phyloP scores from a whole-genome alignment of 257 asterid species.

The Primulina eburnea region DNA sequence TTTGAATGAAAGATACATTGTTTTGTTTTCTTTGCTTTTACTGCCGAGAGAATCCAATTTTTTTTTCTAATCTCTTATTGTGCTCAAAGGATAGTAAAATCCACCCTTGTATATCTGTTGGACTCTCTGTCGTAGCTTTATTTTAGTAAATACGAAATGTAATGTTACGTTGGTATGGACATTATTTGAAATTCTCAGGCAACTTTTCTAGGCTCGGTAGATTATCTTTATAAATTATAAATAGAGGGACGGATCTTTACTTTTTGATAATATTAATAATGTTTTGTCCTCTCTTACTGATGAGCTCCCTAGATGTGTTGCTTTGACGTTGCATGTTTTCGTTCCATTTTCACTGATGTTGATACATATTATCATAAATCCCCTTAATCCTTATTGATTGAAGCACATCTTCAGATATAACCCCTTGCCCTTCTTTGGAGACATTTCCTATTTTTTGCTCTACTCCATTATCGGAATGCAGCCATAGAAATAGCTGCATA shows the following conservation, averaged over 20 bases:
- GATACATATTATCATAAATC: slow-evolving; percentile 4
- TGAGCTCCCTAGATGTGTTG: slow-evolving; percentile 18
- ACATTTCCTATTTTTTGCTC: background rate
- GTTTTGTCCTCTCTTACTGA: slow-evolving; percentile 1
- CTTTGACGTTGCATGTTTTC: slow-evolving; percentile 3
- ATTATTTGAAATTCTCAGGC: slow-evolving; percentile 3
- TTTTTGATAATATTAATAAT: background rate
- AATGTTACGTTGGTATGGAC: background rate
- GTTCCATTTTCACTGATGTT: slow-evolving; percentile 7
- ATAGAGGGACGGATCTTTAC: slow-evolving; percentile 1
- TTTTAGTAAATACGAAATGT: background rate
- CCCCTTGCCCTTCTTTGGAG: background rate
- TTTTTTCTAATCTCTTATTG: slow-evolving; percentile 10
- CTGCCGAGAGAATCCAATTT: slow-evolving; percentile 5
- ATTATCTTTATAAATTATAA: slow-evolving; percentile 7
- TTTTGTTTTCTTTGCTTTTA: slow-evolving; percentile 14
- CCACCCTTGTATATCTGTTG: slow-evolving; percentile 1
- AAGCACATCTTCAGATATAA: slow-evolving; percentile 9
- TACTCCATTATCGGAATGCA: slow-evolving; percentile 8
- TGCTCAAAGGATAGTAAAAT: background rate
- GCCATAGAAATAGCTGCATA: slow-evolving; percentile 5
- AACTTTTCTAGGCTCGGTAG: slow-evolving; percentile 15
- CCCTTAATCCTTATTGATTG: slow-evolving; percentile 10
- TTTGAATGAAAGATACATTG: background rate
- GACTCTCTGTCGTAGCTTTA: slow-evolving; percentile 9